Conservation (phyloP, 805 yeast genomes). For the Saturnispora saitoi region DNA sequence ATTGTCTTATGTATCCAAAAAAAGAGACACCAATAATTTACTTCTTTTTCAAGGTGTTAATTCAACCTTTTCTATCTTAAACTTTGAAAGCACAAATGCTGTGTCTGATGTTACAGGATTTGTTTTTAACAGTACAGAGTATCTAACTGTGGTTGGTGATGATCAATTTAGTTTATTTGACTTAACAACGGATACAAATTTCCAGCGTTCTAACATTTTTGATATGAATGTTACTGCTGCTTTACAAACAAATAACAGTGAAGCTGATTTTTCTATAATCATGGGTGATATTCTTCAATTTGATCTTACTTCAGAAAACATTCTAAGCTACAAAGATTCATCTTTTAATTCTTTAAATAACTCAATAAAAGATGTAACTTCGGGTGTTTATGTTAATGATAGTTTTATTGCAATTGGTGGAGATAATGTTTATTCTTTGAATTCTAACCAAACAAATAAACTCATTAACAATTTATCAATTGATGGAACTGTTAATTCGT, state of each 20-base stretch:
- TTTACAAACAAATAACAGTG: conserved; percentile 3
- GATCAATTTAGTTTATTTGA: conserved; percentile 33
- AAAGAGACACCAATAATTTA: background rate
- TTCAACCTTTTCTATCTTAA: background rate
- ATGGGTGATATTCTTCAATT: conserved; percentile 18
- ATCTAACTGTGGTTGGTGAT: conserved; percentile 31
- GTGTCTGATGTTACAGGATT: conserved; percentile 14
- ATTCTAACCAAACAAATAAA: background rate
- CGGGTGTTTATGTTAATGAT: conserved; percentile 39
- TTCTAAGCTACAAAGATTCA: background rate
- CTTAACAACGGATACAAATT: conserved; percentile 30
- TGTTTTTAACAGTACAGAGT: conserved; percentile 33
- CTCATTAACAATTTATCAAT: conserved; percentile 14
- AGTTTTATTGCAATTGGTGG: conserved; percentile 55
- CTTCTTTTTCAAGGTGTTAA: conserved; percentile 2
- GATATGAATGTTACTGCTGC: conserved; percentile 28
- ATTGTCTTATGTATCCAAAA: background rate
- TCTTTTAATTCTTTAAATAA: conserved; percentile 8
- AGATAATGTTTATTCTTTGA: conserved; percentile 12
- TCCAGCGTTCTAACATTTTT: conserved; percentile 20
- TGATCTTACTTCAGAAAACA: conserved; percentile 15
- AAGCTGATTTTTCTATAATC: conserved; percentile 8
- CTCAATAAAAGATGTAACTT: conserved; percentile 1
- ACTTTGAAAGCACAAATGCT: background rate
- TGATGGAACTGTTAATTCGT: conserved; percentile 16